Conservation (phyloP, 176 grass and related monocot species). For the Neostapfia colusana region DNA sequence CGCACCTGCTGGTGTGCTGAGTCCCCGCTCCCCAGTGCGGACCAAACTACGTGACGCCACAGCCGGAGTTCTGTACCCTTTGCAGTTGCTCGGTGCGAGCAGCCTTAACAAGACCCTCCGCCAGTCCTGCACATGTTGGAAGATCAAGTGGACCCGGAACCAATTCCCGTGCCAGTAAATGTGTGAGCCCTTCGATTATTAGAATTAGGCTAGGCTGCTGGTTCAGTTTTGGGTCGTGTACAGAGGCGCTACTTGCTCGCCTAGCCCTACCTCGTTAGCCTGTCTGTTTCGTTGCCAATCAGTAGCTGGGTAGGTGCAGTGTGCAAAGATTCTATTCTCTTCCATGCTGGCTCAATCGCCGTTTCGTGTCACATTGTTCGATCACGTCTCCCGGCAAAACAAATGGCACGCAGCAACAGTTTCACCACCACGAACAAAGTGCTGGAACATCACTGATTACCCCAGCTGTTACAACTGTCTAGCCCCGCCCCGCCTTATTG, state of each 20-base stretch:
- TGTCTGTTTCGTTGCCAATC: neutral
- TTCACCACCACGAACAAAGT: neutral
- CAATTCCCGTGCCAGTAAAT: neutral
- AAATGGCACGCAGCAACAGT: neutral
- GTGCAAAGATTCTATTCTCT: slow-evolving; percentile 7
- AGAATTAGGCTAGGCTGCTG: slow-evolving; percentile 26
- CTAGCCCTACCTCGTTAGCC: neutral
- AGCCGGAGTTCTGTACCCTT: too few species aligned
- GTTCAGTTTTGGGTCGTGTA: slow-evolving; percentile 33
- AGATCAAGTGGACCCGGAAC: neutral
- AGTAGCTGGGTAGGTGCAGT: neutral
- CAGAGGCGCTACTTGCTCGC: neutral
- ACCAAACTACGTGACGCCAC: too few species aligned
- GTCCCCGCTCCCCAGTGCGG: too few species aligned
- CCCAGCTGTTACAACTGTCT: neutral
- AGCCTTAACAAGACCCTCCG: slow-evolving; percentile 6
- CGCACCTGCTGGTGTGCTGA: too few species aligned
- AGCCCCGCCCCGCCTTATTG: neutral
- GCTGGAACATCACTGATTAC: neutral
- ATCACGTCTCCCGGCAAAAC: neutral
- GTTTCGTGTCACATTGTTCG: neutral
- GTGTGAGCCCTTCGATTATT: neutral
- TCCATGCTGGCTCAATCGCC: slow-evolving; percentile 17
- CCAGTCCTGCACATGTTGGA: slow-evolving; percentile 17
- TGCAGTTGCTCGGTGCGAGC: too few species aligned